Evolutionary conservation across 805 yeast species (phyloP), one percentile per base, ranked within the genome.

Genomic region (Kuraishia capsulata): DNA sequence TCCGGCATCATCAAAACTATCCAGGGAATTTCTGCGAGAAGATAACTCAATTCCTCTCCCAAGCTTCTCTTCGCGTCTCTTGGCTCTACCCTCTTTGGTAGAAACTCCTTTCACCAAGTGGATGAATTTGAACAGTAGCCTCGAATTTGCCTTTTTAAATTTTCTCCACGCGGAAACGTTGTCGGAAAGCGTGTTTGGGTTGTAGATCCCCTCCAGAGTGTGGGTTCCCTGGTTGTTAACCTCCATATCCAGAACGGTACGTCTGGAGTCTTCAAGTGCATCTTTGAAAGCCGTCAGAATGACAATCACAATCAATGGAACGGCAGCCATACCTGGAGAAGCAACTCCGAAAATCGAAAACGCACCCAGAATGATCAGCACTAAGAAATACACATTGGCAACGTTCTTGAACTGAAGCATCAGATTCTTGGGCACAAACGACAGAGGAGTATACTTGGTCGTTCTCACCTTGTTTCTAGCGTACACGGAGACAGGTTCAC

Each of bases 381-480:
- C 64, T 50, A 90, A 64, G 70, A 90, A 90, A 64, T 88, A 90
- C 37, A 86, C 65, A 60, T 90, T 90, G 33, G 98, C 98, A 44
- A 89, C 75, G 57, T 89, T 90, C 48, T 73, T 76, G 59, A 89
- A 89, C 63, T 92, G 97, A 45, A 73, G 70, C 34, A 62, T 58
- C 35, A 90, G 57, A 60, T 90, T 88, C 57, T 88, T 88, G 3
- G 97, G 97, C 23, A 92, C 46, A 53, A 90, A 90, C 6, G 87
- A 67, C 34, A 92, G 54, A 4, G 97, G 96, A 2, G 97, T 90
- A 59, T 90, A 90, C 63, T 87, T 90, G 2, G 98, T 87, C 0
- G 97, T 88, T 64, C 97, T 77, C 48, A 92, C 86, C 58, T 92
- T 89, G 65, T 90, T 90, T 51, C 96, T 72, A 9, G 94, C 78